Percentiles rank a stretch among this genome's conserved stretches.
These are phyloP conservation scores for Pseudoscleropodium purum DNA, from an alignment of 225 moss, liverwort and hornwort species.

Conservation along the genomic window DNA sequence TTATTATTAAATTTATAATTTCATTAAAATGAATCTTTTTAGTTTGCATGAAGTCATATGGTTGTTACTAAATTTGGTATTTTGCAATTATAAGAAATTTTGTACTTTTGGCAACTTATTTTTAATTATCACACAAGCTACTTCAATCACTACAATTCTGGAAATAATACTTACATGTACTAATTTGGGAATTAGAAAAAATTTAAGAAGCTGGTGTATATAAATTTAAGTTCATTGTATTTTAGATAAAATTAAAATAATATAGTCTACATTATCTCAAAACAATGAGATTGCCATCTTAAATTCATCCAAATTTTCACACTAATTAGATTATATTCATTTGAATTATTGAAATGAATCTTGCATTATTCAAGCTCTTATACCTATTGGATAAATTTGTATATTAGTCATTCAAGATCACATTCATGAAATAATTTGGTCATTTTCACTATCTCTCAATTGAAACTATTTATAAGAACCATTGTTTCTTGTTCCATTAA, in stretches of 20 bases:
- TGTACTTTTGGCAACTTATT: neutral
- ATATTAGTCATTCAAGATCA: neutral
- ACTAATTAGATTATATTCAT: neutral
- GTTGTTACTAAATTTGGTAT: neutral
- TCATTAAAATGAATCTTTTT: neutral
- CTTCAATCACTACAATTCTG: no score
- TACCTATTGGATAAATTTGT: neutral
- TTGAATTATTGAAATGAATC: neutral
- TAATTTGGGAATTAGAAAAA: neutral
- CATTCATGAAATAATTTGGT: neutral
- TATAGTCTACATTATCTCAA: no score
- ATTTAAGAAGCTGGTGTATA: neutral
- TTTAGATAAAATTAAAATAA: no score
- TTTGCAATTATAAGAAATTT: neutral
- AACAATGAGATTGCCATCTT: accelerated
- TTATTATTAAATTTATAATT: neutral
- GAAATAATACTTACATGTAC: neutral
- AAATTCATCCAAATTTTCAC: neutral
- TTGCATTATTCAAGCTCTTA: neutral
- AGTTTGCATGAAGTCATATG: neutral
- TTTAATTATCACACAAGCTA: neutral
- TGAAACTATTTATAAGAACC: no score
- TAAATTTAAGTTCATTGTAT: no score
- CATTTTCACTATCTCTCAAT: no score
- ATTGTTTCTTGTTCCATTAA: no score